These are phyloP conservation scores for Penstemon eatonii DNA, from an alignment of 257 asterid genomes.

Conservation along the genomic window DNA sequence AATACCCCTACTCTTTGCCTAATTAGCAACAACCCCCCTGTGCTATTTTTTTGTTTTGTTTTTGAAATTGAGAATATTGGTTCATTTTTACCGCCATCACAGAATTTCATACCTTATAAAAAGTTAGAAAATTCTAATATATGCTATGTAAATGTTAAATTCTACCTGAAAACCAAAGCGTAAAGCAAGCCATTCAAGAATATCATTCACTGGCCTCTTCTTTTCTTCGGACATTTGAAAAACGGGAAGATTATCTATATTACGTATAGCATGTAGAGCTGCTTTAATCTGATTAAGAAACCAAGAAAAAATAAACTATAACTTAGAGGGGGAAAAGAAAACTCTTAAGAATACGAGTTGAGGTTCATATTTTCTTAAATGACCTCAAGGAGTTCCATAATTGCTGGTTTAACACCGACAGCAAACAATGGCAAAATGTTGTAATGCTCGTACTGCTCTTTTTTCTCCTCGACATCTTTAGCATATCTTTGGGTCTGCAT, in stretches of 20 bases:
- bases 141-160: no score
- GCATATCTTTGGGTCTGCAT: conserved; percentile 69
- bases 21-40: no score
- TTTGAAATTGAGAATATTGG: no score
- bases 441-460: conserved; percentile 77
- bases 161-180: conserved; percentile 96
- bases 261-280: conserved; percentile 73
- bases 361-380: conserved; percentile 21
- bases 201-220: conserved; percentile 60
- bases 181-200: conserved; percentile 92
- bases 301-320: conserved; percentile 12
- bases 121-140: no score
- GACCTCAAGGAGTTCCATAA: conserved; percentile 98
- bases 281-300: conserved; percentile 65
- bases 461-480: conserved; percentile 85
- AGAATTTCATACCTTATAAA: no score
- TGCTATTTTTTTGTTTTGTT: no score
- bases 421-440: conserved; percentile 94
- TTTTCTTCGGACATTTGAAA: conserved; percentile 58
- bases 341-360: neutral
- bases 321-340: conserved; percentile 21
- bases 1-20: no score
- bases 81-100: no score
- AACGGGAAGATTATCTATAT: conserved; percentile 64
- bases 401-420: conserved; percentile 81